Conservation (phyloP, 2,329 filamentous ascomycete species). For the Furcasterigmium sp. region DNA sequence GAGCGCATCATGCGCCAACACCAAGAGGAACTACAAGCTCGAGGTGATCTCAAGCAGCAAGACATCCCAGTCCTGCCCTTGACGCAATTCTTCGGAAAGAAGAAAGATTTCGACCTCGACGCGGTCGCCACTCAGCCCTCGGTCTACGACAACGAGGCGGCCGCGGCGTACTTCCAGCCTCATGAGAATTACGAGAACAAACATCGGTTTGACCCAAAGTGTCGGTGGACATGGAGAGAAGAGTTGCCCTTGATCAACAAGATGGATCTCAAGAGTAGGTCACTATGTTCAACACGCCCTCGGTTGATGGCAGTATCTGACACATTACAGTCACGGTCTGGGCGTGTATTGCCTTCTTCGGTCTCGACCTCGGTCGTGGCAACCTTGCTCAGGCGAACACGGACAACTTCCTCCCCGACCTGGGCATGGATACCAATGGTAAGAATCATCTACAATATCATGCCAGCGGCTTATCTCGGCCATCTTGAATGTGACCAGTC, state of each 20-base stretch:
- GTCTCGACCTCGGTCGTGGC: slow-evolving; percentile 17
- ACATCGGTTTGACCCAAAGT: slow-evolving; percentile 24
- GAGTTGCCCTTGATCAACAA: slow-evolving; percentile 21
- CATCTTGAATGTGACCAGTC: too few species aligned
- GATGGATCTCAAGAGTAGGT: slow-evolving; percentile 19
- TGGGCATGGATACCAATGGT: slow-evolving; percentile 26
- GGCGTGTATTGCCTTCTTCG: slow-evolving; percentile 15
- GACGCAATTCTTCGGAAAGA: slow-evolving; percentile 15
- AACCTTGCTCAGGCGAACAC: slow-evolving; percentile 19
- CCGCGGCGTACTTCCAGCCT: slow-evolving; percentile 28
- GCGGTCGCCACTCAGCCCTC: slow-evolving; percentile 33
- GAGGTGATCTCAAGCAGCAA: slow-evolving; percentile 11
- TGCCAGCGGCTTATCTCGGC: too few species aligned
- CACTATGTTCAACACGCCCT: not conserved
- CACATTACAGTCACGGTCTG: not conserved
- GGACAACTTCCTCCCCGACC: slow-evolving; percentile 31
- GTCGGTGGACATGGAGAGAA: slow-evolving; percentile 26
- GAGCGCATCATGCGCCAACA: slow-evolving; percentile 8
- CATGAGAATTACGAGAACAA: slow-evolving; percentile 24
- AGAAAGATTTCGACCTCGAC: slow-evolving; percentile 11
- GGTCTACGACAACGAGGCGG: slow-evolving; percentile 37
- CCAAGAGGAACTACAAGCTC: slow-evolving; percentile 4
- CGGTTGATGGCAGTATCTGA: accelerated
- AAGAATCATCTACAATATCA: not conserved
- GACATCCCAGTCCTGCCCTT: slow-evolving; percentile 16